Conservation (phyloP, 148 eudicot species). For the Talinum fruticosum region DNA sequence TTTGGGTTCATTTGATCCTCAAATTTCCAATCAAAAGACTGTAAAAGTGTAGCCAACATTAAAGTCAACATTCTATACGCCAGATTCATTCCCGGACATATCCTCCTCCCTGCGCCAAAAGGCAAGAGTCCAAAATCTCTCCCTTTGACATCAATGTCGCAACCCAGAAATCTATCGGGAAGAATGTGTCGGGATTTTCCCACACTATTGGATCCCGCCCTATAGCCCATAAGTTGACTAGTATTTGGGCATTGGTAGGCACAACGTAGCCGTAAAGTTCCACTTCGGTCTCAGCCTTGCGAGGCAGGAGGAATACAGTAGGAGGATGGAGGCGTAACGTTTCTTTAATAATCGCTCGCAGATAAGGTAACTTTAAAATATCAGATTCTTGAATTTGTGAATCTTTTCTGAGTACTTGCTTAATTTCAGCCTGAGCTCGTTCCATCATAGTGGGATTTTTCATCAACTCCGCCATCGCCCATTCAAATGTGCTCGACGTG, state of each 20-base stretch:
- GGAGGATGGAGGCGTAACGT: constrained; percentile 59
- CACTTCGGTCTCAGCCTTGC: constrained; percentile 45
- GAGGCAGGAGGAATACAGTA: constrained; percentile 56
- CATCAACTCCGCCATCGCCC: constrained; percentile 20
- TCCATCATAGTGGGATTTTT: constrained; percentile 8
- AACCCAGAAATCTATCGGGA: constrained; percentile 57
- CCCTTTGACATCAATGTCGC: constrained; percentile 40
- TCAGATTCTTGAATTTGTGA: constrained; percentile 23
- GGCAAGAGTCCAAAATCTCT: constrained; percentile 41
- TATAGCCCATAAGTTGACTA: constrained; percentile 64
- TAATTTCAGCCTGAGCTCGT: constrained; percentile 20
- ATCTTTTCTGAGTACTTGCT: constrained; percentile 24
- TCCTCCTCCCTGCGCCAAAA: constrained; percentile 57
- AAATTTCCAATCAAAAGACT: constrained; percentile 52
- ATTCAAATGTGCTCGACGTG: constrained; percentile 22
- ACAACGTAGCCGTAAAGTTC: constrained; percentile 40
- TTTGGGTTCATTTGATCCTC: constrained; percentile 19
- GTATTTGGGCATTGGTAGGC: constrained; percentile 52
- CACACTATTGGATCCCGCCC: constrained; percentile 50
- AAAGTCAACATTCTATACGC: constrained; percentile 30
- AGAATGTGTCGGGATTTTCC: constrained; percentile 39
- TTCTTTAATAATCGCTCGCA: constrained; percentile 56
- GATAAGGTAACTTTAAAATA: constrained; percentile 47
- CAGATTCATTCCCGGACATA: constrained; percentile 60
- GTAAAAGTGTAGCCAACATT: constrained; percentile 49